Conservation (phyloP, 2,329 filamentous ascomycete species). For the Hysterium pulicare region DNA sequence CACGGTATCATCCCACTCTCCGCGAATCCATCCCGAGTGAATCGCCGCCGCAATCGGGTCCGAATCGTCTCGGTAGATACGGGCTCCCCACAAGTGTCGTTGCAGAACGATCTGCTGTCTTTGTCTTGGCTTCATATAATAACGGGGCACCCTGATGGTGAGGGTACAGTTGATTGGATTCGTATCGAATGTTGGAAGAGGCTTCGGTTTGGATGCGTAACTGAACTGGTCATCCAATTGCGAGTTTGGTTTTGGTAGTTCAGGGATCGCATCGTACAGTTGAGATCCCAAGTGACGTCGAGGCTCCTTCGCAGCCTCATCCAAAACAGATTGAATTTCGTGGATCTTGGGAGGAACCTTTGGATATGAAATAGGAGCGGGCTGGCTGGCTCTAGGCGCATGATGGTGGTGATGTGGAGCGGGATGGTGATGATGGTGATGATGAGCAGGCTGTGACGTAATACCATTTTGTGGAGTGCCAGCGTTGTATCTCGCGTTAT, state of each 20-base stretch:
- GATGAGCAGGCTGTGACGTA: slow-evolving; percentile 24
- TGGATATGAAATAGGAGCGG: slow-evolving; percentile 34
- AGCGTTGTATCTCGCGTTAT: slow-evolving; percentile 15
- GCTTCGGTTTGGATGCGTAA: slow-evolving; percentile 61
- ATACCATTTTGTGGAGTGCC: slow-evolving; percentile 30
- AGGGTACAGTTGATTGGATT: slow-evolving; percentile 82
- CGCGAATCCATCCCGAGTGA: slow-evolving; percentile 87
- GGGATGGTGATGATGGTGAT: slow-evolving; percentile 40
- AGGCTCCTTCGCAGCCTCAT: slow-evolving; percentile 66
- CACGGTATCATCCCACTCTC: slow-evolving; percentile 78
- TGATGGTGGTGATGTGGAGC: slow-evolving; percentile 35
- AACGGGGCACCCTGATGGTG: slow-evolving; percentile 79
- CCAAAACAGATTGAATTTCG: slow-evolving; percentile 55
- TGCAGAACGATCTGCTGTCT: slow-evolving; percentile 81
- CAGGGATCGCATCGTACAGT: slow-evolving; percentile 70
- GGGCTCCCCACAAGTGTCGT: slow-evolving; percentile 84
- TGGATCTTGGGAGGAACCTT: slow-evolving; percentile 65
- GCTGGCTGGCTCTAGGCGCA: slow-evolving; percentile 22
- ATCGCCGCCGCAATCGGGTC: slow-evolving; percentile 91
- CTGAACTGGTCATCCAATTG: slow-evolving; percentile 53
- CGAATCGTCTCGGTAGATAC: slow-evolving; percentile 93
- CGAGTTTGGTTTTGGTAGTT: slow-evolving; percentile 41
- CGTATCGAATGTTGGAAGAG: slow-evolving; percentile 71
- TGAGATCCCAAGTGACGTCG: slow-evolving; percentile 81
- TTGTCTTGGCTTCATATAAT: slow-evolving; percentile 66